Evolutionary conservation across 352 stramenopile genomes (phyloP).

Genomic region (Aphanomyces cochlioides): DNA sequence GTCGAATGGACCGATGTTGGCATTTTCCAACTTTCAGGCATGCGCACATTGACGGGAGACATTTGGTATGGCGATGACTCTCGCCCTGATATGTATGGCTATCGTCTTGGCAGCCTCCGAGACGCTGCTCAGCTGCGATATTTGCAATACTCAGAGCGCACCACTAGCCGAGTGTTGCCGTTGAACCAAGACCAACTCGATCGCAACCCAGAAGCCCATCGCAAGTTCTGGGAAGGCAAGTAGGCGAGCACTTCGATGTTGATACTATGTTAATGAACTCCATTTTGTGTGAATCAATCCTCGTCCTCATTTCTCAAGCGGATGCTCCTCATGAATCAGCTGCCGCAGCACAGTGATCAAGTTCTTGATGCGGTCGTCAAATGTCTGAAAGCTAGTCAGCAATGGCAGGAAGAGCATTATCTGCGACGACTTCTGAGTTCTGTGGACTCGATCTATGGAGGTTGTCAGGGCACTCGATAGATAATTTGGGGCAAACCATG

Average conservation of each 20-base stretch:
- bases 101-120: slow-evolving; percentile 11
- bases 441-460: neutral
- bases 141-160: slow-evolving; percentile 6
- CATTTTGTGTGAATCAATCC: neutral
- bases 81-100: slow-evolving; percentile 21
- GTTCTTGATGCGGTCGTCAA: slow-evolving; percentile 24
- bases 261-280: neutral
- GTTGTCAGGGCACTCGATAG: no score
- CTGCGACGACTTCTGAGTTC: no score
- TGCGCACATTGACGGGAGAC: neutral
- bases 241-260: neutral
- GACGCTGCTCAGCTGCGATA: slow-evolving; percentile 20
- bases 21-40: slow-evolving; percentile 22
- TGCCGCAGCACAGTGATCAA: slow-evolving; percentile 16
- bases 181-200: slow-evolving; percentile 20
- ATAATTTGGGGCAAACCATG: neutral
- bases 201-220: slow-evolving; percentile 26
- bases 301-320: no score
- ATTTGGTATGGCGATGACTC: neutral
- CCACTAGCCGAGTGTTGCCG: slow-evolving; percentile 10
- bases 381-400: neutral
- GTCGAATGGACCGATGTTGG: slow-evolving; percentile 26
- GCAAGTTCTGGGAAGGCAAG: slow-evolving; percentile 27
- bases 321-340: neutral
- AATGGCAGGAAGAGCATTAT: no score